Conservation (phyloP, 192 early-diverging fungal species). For the Coemansia sp. region DNA sequence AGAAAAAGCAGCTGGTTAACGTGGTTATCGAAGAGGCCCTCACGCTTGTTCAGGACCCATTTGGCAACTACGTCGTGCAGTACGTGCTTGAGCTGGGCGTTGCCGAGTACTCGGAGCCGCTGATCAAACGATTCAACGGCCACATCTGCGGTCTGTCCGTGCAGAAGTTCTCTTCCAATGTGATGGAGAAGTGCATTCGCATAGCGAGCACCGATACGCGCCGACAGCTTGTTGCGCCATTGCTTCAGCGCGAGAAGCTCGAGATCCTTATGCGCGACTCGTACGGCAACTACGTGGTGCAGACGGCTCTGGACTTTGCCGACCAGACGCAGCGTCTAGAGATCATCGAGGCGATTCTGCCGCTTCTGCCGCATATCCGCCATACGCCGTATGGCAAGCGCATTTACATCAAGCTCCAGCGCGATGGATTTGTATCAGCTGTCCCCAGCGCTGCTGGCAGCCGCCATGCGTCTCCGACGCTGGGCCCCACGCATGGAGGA, state of each 20-base stretch:
- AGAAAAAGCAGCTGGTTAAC: constrained; percentile 72
- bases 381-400: constrained; percentile 88
- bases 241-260: constrained; percentile 69
- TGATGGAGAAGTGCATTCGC: constrained; percentile 91
- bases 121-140: constrained; percentile 72
- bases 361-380: constrained; percentile 75
- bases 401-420: constrained; percentile 75
- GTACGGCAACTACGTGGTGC: constrained; percentile 89
- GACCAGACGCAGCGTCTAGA: constrained; percentile 65
- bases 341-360: constrained; percentile 77
- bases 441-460: constrained; percentile 46
- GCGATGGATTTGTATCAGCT: constrained; percentile 51
- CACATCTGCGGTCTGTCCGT: constrained; percentile 74
- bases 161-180: constrained; percentile 91
- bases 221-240: constrained; percentile 65
- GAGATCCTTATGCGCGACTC: constrained; percentile 82
- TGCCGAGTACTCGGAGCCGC: constrained; percentile 61
- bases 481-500: constrained; percentile 35
- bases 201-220: constrained; percentile 70
- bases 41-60: constrained; percentile 81
- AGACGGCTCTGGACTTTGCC: constrained; percentile 82
- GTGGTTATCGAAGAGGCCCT: constrained; percentile 73
- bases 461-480: constrained; percentile 48
- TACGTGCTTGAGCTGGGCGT: constrained; percentile 82
- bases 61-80: constrained; percentile 92